Conservation (phyloP, 805 yeast genomes). For the Komagataella ulmi region DNA sequence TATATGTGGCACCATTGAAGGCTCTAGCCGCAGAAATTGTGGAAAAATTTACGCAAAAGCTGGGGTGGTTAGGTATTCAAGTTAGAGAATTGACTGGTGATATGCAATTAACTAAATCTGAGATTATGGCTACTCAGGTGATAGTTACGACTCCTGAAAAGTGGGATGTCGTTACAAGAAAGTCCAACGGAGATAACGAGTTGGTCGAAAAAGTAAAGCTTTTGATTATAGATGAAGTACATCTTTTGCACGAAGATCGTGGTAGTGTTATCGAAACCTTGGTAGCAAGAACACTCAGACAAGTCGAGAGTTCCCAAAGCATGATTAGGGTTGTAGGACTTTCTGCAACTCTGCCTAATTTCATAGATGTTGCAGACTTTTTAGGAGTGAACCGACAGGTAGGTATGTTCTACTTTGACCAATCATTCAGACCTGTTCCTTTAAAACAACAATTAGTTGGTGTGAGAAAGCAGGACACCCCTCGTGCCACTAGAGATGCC, state of each 20-base stretch:
- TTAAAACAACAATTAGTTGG: constrained; percentile 80
- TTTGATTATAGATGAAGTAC: constrained; percentile 91
- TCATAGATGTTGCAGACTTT: constrained; percentile 87
- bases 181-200: constrained; percentile 80
- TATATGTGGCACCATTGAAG: constrained; percentile 85
- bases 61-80: constrained; percentile 46
- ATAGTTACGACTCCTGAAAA: constrained; percentile 93
- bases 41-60: constrained; percentile 64
- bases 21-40: constrained; percentile 95
- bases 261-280: constrained; percentile 95
- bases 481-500: constrained; percentile 55
- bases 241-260: constrained; percentile 90
- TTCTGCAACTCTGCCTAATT: constrained; percentile 90
- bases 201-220: constrained; percentile 73
- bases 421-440: constrained; percentile 88
- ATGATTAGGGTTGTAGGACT: constrained; percentile 91
- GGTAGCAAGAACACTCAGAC: constrained; percentile 88
- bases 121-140: constrained; percentile 66
- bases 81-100: constrained; percentile 92
- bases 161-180: constrained; percentile 94
- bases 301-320: constrained; percentile 87
- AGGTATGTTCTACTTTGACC: constrained; percentile 93
- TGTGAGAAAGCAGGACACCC: constrained; percentile 75
- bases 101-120: constrained; percentile 58
- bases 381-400: constrained; percentile 78